These are phyloP conservation scores for Nevesoporus exiguus DNA, from an alignment of 768 basidiomycete genomes.

Conservation along the genomic window DNA sequence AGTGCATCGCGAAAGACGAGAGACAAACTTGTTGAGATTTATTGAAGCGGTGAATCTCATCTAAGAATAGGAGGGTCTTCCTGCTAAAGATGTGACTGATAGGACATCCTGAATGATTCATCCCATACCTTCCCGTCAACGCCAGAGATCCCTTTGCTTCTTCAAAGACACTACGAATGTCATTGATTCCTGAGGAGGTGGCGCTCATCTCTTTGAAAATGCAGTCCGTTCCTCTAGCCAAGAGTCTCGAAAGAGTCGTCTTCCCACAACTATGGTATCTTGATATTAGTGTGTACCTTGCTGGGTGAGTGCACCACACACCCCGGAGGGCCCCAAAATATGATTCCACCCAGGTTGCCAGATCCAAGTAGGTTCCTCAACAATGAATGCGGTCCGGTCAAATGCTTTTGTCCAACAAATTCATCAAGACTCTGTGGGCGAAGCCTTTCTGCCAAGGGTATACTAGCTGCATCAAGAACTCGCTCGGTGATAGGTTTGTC, in stretches of 20 bases:
- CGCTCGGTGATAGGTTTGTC: slow-evolving; percentile 25
- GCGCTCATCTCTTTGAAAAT: slow-evolving; percentile 76
- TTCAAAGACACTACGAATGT: slow-evolving; percentile 71
- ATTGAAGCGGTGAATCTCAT: slow-evolving; percentile 82
- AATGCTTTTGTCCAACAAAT: slow-evolving; percentile 69
- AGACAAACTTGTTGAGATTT: slow-evolving; percentile 58
- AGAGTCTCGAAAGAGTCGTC: slow-evolving; percentile 70
- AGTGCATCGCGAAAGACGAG: not conserved
- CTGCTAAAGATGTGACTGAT: slow-evolving; percentile 33
- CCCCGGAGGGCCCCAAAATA: slow-evolving; percentile 79
- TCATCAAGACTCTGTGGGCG: slow-evolving; percentile 61
- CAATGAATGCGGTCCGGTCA: slow-evolving; percentile 55
- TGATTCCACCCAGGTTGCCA: slow-evolving; percentile 55
- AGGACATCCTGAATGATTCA: not conserved
- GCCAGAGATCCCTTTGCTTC: slow-evolving; percentile 66
- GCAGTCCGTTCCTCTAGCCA: slow-evolving; percentile 56
- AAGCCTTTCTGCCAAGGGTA: slow-evolving; percentile 70
- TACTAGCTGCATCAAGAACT: slow-evolving; percentile 25
- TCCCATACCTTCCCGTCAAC: slow-evolving; percentile 56
- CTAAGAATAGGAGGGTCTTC: slow-evolving; percentile 73
- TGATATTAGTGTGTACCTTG: not conserved
- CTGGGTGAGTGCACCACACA: slow-evolving; percentile 14
- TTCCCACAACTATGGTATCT: slow-evolving; percentile 53
- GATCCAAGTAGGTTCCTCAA: slow-evolving; percentile 50
- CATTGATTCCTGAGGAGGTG: slow-evolving; percentile 63